Percentiles rank a stretch among this genome's conserved stretches.
phyloP scores from a whole-genome alignment of 164 flowering plant species.

The Paratinospora sagittata region DNA sequence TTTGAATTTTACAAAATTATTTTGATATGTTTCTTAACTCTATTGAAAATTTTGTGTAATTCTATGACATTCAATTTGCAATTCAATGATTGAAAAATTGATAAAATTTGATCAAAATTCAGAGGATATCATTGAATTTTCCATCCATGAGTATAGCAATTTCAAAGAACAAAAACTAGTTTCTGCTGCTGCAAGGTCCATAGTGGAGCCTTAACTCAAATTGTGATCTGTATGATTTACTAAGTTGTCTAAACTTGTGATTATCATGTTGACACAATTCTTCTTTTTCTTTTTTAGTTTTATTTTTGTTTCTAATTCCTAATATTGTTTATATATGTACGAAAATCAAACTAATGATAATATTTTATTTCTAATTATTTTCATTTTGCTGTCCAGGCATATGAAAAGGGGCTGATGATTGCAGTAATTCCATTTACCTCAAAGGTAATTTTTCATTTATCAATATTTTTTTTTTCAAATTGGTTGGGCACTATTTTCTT shows the following conservation, averaged over 20 bases:
- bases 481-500: slow-evolving; percentile 1
- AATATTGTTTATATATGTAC: background rate
- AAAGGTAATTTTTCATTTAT: slow-evolving; percentile 17
- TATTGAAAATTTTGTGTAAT: too few species aligned
- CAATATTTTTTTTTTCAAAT: background rate
- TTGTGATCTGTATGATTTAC: background rate
- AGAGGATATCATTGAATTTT: too few species aligned
- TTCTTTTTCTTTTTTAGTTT: background rate
- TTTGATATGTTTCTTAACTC: too few species aligned
- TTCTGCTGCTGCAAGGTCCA: background rate
- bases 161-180: too few species aligned
- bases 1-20: too few species aligned
- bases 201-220: background rate
- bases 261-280: background rate
- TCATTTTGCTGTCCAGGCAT: slow-evolving; percentile 52
- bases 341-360: background rate
- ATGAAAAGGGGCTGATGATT: slow-evolving; percentile 94
- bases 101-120: too few species aligned
- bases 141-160: too few species aligned
- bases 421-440: slow-evolving; percentile 97
- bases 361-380: slow-evolving; percentile 1
- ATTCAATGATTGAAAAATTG: too few species aligned
- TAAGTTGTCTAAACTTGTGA: background rate
- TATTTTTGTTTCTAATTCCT: too few species aligned
- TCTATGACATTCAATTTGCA: too few species aligned